These are phyloP conservation scores for Punica granatum DNA, from an alignment of 345 rosid species.

Conservation along the genomic window DNA sequence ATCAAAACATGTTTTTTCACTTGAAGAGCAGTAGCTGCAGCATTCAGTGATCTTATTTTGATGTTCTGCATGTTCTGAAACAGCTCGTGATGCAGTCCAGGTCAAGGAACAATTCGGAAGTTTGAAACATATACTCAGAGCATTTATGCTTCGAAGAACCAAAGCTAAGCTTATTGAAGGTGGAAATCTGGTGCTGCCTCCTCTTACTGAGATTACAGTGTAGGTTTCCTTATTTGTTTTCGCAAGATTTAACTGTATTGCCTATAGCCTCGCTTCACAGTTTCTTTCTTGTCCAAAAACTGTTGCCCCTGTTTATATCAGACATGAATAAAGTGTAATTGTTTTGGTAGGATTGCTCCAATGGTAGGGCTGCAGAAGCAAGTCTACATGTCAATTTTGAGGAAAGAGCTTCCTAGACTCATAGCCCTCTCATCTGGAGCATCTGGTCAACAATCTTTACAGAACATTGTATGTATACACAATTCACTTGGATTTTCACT, in stretches of 20 bases:
- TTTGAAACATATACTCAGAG: slow-evolving; percentile 51
- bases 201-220: slow-evolving; percentile 85
- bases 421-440: slow-evolving; percentile 59
- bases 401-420: slow-evolving; percentile 84
- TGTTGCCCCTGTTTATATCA: not conserved
- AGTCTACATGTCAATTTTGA: slow-evolving; percentile 68
- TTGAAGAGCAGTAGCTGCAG: not conserved
- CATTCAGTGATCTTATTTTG: not conserved
- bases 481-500: not conserved
- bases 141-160: slow-evolving; percentile 86
- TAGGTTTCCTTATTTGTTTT: slow-evolving; percentile 19
- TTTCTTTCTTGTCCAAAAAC: not conserved
- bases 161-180: slow-evolving; percentile 61
- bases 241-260: not conserved
- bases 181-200: slow-evolving; percentile 67
- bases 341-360: slow-evolving; percentile 63
- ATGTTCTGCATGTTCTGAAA: slow-evolving; percentile 11
- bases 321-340: slow-evolving; percentile 4
- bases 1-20: not conserved
- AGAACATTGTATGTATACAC: slow-evolving; percentile 56
- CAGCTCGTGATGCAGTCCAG: slow-evolving; percentile 33
- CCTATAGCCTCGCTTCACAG: not conserved
- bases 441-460: slow-evolving; percentile 60
- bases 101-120: slow-evolving; percentile 37
- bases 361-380: slow-evolving; percentile 66